Base-by-base conservation (phyloP, 306 rosid species). In the Castanea sativa region DNA sequence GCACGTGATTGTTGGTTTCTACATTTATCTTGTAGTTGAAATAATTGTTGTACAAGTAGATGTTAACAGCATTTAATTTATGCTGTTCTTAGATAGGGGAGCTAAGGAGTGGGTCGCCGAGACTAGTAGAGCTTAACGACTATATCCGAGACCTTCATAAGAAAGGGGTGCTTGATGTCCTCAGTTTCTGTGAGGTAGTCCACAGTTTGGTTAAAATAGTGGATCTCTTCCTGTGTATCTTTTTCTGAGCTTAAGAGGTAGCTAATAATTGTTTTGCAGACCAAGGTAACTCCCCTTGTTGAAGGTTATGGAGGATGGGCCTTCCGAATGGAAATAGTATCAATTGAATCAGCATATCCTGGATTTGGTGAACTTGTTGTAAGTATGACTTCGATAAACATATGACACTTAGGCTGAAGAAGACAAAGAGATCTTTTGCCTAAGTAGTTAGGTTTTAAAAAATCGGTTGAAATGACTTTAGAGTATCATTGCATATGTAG, bases 231-330 rank as follows among this genome's bases (percentile, higher is more conserved):
- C 10, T 20, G 13, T 56, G 81, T 64, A 15, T 35, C 33, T 51
- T 58, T 76, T 71, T 78, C 21, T 77, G 76, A 81, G 83, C 89
- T 79, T 85, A 80, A 85, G 71, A 67, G 56, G 53, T 74, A 70
- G 58, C 77, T 59, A 29, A 2, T 72, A 55, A 73, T 71, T 84
- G 74, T 75, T 81, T 49, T 84, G 88, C 95, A 95, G 99, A 95
- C 99, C 78, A 93, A 90, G 90, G 98, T 95, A 79, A 95, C 99
- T 77, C 99, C 99, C 16, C 88, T 95, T 57, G 99, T 95, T 69
- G 97, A 95, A 89, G 99, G 96, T 63, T 95, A 93, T 79, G 99
- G 99, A 83, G 98, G 99, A 90, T 95, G 99, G 98, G 99, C 99
- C 79, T 85, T 95, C 32, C 89, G 98, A 58, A 82, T 85, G 88